A percentile compares a stretch with the other conserved stretches of the same genome.
Evolutionary conservation across 176 grass and related monocot species (phyloP).

Genomic region (Oryza australiensis): DNA sequence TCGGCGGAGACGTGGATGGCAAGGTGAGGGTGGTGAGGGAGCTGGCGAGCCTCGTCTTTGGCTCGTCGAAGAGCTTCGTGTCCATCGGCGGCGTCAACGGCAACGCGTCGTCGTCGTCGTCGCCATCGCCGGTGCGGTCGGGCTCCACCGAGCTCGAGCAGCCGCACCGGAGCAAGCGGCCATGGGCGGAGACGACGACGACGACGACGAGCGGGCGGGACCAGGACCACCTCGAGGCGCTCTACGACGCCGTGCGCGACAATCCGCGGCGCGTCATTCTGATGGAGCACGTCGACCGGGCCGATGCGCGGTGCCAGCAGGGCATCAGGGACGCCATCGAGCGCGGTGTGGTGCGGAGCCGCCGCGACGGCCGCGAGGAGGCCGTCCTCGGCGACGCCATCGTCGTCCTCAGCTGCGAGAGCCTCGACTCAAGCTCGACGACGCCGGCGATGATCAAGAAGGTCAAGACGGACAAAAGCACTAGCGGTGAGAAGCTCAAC

Average conservation of each 20-base stretch:
- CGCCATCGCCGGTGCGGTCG: slow-evolving; percentile 31
- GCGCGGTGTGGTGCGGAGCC: slow-evolving; percentile 34
- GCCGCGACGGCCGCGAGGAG: slow-evolving; percentile 21
- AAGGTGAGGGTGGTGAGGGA: slow-evolving; percentile 62
- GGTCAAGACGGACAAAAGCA: background rate
- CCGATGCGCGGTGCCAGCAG: slow-evolving; percentile 32
- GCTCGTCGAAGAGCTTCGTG: slow-evolving; percentile 52
- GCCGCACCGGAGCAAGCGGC: slow-evolving; percentile 46
- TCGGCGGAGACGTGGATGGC: slow-evolving; percentile 52
- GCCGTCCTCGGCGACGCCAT: slow-evolving; percentile 61
- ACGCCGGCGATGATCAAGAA: slow-evolving; percentile 35
- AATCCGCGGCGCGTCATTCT: slow-evolving; percentile 65
- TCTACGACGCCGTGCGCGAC: slow-evolving; percentile 58
- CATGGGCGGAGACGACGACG: background rate
- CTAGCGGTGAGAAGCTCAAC: slow-evolving; percentile 14
- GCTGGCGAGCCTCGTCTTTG: slow-evolving; percentile 67
- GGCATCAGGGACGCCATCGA: slow-evolving; percentile 55
- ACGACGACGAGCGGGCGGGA: background rate
- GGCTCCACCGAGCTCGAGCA: slow-evolving; percentile 35
- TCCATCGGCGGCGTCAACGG: slow-evolving; percentile 24
- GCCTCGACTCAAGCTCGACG: slow-evolving; percentile 49
- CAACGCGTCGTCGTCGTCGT: slow-evolving; percentile 11
- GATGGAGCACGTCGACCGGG: slow-evolving; percentile 60
- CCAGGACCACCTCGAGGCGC: slow-evolving; percentile 36
- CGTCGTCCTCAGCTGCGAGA: slow-evolving; percentile 67